Percentiles rank a stretch among this genome's conserved stretches.
These are phyloP conservation scores for Hemisphaericaspora xylofermentans DNA, from an alignment of 1,139 yeast species.

Conservation along the genomic window DNA sequence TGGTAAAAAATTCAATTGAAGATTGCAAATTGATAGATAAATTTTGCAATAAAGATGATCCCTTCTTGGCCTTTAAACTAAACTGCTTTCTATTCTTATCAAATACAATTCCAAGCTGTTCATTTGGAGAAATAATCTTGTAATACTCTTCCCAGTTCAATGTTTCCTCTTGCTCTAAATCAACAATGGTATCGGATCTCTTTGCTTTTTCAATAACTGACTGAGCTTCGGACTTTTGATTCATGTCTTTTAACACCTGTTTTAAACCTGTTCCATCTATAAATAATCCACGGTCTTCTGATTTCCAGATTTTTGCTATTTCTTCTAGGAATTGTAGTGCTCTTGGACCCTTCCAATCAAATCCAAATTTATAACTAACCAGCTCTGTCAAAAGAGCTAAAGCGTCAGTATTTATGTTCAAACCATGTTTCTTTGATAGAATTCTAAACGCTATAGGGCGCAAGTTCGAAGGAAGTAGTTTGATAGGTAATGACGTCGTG, in stretches of 20 bases:
- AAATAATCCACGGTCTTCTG: constrained; percentile 82
- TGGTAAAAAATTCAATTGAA: constrained; percentile 29
- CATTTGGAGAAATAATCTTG: constrained; percentile 60
- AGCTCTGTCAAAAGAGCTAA: constrained; percentile 67
- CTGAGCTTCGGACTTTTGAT: constrained; percentile 14
- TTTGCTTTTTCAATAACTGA: constrained; percentile 19
- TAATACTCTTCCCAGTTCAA: constrained; percentile 75
- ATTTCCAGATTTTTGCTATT: constrained; percentile 81
- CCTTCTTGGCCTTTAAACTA: constrained; percentile 27
- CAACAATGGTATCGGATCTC: constrained; percentile 35
- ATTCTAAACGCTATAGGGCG: constrained; percentile 91
- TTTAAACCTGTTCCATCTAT: constrained; percentile 72
- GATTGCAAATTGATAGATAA: constrained; percentile 22
- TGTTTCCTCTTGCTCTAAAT: constrained; percentile 18
- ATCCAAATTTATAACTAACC: constrained; percentile 75
- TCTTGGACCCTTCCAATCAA: constrained; percentile 76
- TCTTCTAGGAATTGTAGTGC: constrained; percentile 74
- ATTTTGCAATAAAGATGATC: constrained; percentile 12
- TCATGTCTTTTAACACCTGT: constrained; percentile 55
- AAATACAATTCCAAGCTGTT: constrained; percentile 66
- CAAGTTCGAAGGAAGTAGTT: constrained; percentile 74
- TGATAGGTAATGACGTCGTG: constrained; percentile 55
- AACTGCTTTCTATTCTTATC: constrained; percentile 69
- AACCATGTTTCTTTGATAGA: constrained; percentile 86
- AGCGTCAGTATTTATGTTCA: constrained; percentile 86